Conservation (phyloP, 352 stramenopile genomes). For the Pythium apleroticum region DNA sequence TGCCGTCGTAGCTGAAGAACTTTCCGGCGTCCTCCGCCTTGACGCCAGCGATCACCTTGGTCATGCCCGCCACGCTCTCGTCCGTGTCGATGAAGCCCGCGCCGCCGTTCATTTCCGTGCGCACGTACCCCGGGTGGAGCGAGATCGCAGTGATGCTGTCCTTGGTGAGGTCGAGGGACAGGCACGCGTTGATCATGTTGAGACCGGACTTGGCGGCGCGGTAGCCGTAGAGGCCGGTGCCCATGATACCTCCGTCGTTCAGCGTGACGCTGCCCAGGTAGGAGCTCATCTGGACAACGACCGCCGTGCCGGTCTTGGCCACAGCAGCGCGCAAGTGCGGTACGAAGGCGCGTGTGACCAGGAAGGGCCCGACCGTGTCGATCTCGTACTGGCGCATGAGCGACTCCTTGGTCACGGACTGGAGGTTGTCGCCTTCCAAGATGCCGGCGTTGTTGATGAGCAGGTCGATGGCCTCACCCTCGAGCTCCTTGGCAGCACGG, state of each 20-base stretch:
- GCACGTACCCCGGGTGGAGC: conserved; percentile 27
- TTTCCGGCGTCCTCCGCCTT: not conserved
- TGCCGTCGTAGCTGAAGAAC: too few relatives aligned
- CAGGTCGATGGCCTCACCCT: conserved; percentile 31
- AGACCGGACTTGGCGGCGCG: conserved; percentile 46
- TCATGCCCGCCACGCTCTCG: conserved; percentile 13
- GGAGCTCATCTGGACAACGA: conserved; percentile 28
- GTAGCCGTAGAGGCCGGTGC: conserved; percentile 33
- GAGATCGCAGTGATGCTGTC: conserved; percentile 16
- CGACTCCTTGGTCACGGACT: conserved; percentile 9
- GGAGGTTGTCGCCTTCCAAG: not conserved
- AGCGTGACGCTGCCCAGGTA: conserved; percentile 14
- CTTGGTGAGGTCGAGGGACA: conserved; percentile 25
- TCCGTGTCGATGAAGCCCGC: conserved; percentile 15
- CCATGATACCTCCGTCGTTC: conserved; percentile 11
- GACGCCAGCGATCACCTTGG: too few relatives aligned
- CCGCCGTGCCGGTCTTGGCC: conserved; percentile 9
- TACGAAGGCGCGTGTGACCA: conserved; percentile 34
- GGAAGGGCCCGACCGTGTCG: conserved; percentile 36
- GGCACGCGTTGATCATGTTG: conserved; percentile 35
- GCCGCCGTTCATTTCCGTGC: conserved; percentile 30
- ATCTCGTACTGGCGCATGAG: conserved; percentile 36
- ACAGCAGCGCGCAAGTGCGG: conserved; percentile 21
- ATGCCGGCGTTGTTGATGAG: conserved; percentile 48
- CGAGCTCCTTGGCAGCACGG: conserved; percentile 14